phyloP scores from a whole-genome alignment of 179 eudicot species.

The Camellia oleifera region DNA sequence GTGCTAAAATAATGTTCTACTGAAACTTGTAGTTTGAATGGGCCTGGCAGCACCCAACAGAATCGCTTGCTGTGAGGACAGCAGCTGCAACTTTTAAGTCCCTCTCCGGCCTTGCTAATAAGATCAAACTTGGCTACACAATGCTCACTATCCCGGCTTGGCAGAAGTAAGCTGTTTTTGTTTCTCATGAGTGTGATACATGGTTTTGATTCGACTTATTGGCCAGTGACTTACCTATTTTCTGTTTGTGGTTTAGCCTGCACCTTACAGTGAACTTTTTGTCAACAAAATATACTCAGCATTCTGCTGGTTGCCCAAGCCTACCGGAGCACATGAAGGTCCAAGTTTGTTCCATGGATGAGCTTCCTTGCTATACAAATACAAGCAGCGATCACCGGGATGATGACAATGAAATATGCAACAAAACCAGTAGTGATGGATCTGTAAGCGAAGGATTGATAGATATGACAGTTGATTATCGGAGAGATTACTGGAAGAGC shows the following conservation, averaged over 20 bases:
- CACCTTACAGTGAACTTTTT: conserved; percentile 74
- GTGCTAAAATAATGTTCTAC: conserved; percentile 1
- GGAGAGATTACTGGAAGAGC: background rate
- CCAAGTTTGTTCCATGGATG: conserved; percentile 68
- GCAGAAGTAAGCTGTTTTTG: conserved; percentile 46
- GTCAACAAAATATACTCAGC: conserved; percentile 68
- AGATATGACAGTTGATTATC: background rate
- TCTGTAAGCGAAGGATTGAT: background rate
- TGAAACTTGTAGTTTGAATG: conserved; percentile 77
- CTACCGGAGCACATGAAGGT: conserved; percentile 71
- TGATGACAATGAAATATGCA: conserved; percentile 9
- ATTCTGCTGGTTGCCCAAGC: conserved; percentile 57
- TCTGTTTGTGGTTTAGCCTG: conserved; percentile 43
- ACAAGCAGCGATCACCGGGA: background rate
- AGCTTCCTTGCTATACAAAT: conserved; percentile 66
- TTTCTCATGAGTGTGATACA: conserved; percentile 6
- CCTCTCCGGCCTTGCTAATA: conserved; percentile 70
- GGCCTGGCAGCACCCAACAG: conserved; percentile 98
- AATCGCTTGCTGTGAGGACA: conserved; percentile 60
- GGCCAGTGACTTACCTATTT: conserved; percentile 1
- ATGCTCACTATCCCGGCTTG: conserved; percentile 84
- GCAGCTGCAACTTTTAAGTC: conserved; percentile 70
- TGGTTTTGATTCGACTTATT: conserved; percentile 7
- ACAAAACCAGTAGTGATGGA: background rate
- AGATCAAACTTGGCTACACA: conserved; percentile 71